Base-by-base conservation (phyloP, 805 yeast genomes). In the Tetrapisispora pingtungensis region DNA sequence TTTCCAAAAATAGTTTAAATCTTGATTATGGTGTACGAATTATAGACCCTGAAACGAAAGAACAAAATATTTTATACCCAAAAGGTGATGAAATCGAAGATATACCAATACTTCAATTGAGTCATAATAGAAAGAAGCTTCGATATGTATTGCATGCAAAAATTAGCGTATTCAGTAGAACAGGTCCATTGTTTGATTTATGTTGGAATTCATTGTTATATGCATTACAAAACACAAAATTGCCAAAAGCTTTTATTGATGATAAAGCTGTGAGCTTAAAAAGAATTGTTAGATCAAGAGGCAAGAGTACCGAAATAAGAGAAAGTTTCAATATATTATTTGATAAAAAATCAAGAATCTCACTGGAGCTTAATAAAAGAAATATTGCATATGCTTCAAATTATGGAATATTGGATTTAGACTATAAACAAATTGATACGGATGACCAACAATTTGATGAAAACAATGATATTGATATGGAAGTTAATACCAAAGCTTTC, bases 161-260 rank as follows among this genome's bases (percentile, higher is more conserved):
- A 53, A 69, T 87, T 34, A 79, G 81, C 52, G 87, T 88, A 0
- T 80, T 85, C 52, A 80, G 90, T 41, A 74, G 93, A 46, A 72
- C 86, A 1, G 95, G 95, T 0, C 94, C 96, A 2, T 65, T 84
- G 28, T 80, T 79, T 55, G 96, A 88, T 55, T 62, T 81, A 14
- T 81, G 84, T 40, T 82, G 88, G 78, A 75, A 73, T 19, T 75
- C 89, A 3, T 60, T 85, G 20, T 56, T 82, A 5, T 66, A 72
- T 30, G 93, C 95, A 0, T 64, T 89, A 44, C 58, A 71, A 42
- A 69, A 72, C 43, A 73, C 80, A 3, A 66, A 67, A 49, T 66
- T 89, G 24, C 96, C 97, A 2, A 62, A 71, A 31, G 78, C 85
- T 4, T 81, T 74, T 50, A 65, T 81, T 36, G 85, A 82, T 50